Base-by-base conservation (phyloP, 1,284 basidiomycete species). In the Irpex sp. region DNA sequence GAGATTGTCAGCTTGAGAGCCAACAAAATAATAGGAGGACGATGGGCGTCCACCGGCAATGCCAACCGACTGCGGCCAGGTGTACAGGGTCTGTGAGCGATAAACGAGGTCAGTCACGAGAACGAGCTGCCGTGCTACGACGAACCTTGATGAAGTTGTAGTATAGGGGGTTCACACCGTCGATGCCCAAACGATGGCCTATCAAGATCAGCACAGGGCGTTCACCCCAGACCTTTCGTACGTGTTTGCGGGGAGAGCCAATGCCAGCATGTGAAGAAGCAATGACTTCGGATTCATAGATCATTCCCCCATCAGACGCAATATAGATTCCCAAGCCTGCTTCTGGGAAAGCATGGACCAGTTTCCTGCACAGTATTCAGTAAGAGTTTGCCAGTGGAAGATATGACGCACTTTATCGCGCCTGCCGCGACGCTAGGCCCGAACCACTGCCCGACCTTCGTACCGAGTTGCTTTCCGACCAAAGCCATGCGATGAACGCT, bases 11-110 rank as follows among this genome's bases (percentile, higher is more conserved):
- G 88, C 91, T 73, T 98, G 97, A 0, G 89, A 85, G 11, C 95
- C 97, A 58, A 98, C 92, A 74, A 99, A 99, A 77, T 98, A 99
- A 75, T 98, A 98, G 0, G 95, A 98, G 0, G 94, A 97, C 21
- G 92, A 92, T 0, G 97, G 97, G 33, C 96, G 85, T 2, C 97
- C 97, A 54, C 97, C 97, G 0, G 96, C 94, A 64, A 98, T 98
- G 53, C 97, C 97, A 47, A 98, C 92, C 1, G 91, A 94, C 77
- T 98, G 97, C 0, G 96, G 95, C 75, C 96, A 94, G 0, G 90
- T 92, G 75, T 97, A 98, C 26, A 97, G 76, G 17, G 86, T 81
- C 94, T 95, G 69, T 19, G 31, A 51, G 50, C 19, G 21, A 46
- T 66, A 26, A 57, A 64, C 53, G 57, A 46, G 36, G 58, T 4